phyloP scores from a whole-genome alignment of 129 eudicot genomes.

The Solidago caesia region DNA sequence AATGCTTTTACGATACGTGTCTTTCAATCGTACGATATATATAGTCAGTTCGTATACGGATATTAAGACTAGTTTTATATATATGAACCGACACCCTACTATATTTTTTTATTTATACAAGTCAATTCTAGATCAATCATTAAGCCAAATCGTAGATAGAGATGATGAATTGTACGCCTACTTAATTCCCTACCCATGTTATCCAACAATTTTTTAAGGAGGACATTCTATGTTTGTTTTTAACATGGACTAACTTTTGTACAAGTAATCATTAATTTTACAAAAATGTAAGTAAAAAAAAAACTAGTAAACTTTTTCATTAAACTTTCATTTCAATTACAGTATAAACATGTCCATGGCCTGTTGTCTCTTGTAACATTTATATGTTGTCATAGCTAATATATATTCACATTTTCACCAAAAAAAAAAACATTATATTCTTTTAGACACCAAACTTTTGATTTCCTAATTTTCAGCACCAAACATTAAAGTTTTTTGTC shows the following conservation, averaged over 20 bases:
- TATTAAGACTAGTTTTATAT: neutral
- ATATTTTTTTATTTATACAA: neutral
- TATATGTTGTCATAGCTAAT: no score
- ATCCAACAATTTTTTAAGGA: slow-evolving; percentile 11
- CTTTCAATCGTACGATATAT: no score
- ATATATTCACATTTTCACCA: no score
- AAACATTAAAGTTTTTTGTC: no score
- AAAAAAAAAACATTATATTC: no score
- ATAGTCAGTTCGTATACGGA: neutral
- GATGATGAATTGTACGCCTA: slow-evolving; percentile 20
- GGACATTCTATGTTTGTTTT: slow-evolving; percentile 16
- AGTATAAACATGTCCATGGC: no score
- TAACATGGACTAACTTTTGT: neutral
- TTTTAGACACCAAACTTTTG: no score
- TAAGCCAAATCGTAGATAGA: slow-evolving; percentile 29
- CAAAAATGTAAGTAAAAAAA: neutral
- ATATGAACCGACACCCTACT: slow-evolving; percentile 27
- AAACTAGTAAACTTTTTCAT: no score
- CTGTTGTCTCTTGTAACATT: no score
- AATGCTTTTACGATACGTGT: no score
- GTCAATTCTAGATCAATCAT: slow-evolving; percentile 33
- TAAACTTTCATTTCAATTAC: neutral
- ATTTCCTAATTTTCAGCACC: no score
- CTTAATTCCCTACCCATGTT: slow-evolving; percentile 29
- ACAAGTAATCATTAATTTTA: neutral